Evolutionary conservation across 768 basidiomycete species (phyloP).

Genomic region (Podaxis pistillaris): DNA sequence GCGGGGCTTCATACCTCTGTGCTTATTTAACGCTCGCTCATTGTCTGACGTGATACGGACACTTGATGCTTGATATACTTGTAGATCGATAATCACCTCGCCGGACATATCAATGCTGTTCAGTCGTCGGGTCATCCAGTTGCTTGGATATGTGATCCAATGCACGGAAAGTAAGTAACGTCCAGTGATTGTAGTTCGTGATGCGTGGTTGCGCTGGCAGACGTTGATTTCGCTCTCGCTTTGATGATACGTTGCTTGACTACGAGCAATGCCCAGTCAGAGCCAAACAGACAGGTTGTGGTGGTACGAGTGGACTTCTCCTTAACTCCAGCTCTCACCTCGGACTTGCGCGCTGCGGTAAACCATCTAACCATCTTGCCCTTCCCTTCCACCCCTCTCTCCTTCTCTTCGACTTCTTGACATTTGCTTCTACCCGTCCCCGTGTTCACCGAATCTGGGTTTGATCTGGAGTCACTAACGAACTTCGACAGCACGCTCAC

Average conservation of each 20-base stretch:
- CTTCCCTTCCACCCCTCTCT: neutral
- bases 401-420: conserved; percentile 9
- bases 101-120: conserved; percentile 81
- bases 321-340: neutral
- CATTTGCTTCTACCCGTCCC: conserved; percentile 11
- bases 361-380: neutral
- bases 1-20: neutral
- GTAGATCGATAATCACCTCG: conserved; percentile 72
- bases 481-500: conserved; percentile 66
- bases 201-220: neutral
- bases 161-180: conserved; percentile 91
- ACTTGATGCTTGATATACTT: conserved; percentile 11
- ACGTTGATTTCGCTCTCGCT: neutral
- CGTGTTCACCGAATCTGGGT: neutral
- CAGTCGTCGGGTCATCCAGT: conserved; percentile 82
- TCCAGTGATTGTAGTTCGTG: neutral
- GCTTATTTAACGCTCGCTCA: neutral
- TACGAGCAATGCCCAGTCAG: neutral
- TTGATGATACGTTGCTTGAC: conserved; percentile 5
- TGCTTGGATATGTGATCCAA: conserved; percentile 94
- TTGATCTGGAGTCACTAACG: neutral
- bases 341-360: neutral
- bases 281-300: neutral
- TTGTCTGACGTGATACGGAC: neutral
- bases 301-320: neutral